Conservation (phyloP, 495 filamentous ascomycete genomes). For the Platismatia glauca region DNA sequence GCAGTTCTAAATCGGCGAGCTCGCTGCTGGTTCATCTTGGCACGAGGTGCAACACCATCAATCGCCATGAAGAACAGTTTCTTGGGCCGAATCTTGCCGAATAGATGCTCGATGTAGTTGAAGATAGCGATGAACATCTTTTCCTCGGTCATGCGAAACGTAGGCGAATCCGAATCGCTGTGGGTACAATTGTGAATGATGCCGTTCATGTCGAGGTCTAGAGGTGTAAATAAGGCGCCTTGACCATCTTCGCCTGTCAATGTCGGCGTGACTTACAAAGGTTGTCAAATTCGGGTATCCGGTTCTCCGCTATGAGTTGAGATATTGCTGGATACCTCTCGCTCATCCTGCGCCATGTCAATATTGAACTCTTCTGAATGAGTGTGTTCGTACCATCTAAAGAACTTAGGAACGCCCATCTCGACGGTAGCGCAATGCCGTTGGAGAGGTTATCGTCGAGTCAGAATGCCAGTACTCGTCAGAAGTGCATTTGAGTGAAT, state of each 20-base stretch:
- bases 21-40: constrained; percentile 99
- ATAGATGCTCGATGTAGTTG: constrained; percentile 99
- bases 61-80: constrained; percentile 99
- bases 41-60: constrained; percentile 92
- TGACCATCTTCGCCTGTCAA: neutral
- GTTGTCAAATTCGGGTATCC: constrained; percentile 98
- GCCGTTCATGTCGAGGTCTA: constrained; percentile 98
- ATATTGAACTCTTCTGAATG: neutral
- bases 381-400: constrained; percentile 30
- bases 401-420: constrained; percentile 94
- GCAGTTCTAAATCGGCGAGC: constrained; percentile 92
- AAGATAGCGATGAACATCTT: constrained; percentile 99
- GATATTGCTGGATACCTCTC: constrained; percentile 99
- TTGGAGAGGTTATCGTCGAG: constrained; percentile 16
- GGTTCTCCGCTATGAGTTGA: constrained; percentile 96
- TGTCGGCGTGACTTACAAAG: constrained; percentile 41
- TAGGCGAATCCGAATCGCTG: constrained; percentile 83
- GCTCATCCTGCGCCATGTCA: constrained; percentile 72
- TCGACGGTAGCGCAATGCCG: constrained; percentile 19
- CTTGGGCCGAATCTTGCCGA: constrained; percentile 96
- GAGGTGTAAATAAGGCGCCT: constrained; percentile 48
- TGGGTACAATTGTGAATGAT: constrained; percentile 99
- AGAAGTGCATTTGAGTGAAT: neutral
- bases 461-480: constrained; percentile 6
- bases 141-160: constrained; percentile 90